phyloP scores from a whole-genome alignment of 108 stramenopile species.

The Cyclotella baltica region DNA sequence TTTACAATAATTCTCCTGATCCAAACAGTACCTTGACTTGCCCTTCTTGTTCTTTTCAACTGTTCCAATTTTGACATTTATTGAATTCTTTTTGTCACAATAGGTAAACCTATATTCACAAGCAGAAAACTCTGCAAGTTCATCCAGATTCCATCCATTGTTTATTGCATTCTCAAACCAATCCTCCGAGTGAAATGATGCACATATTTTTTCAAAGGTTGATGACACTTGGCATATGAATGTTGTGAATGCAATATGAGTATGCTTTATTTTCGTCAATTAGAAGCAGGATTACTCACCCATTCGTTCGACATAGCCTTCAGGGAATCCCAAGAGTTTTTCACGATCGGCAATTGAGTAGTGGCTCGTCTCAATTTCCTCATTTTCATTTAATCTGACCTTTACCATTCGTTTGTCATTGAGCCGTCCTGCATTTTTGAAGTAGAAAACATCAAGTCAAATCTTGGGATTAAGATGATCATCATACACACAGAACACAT shows the following conservation, averaged over 20 bases:
- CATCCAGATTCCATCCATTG: neutral
- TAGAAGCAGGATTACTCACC: neutral
- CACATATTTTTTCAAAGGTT: neutral
- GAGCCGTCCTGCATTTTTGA: neutral
- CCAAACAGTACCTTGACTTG: neutral
- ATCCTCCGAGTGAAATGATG: conserved; percentile 4
- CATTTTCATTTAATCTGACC: neutral
- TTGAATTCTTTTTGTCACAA: neutral
- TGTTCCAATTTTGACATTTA: conserved; percentile 13
- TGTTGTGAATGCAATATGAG: no score
- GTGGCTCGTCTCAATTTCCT: neutral
- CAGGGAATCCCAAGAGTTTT: conserved; percentile 6
- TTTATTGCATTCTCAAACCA: neutral
- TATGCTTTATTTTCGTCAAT: neutral
- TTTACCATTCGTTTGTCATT: conserved; percentile 8
- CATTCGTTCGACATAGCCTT: conserved; percentile 4
- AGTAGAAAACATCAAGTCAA: neutral
- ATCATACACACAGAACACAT: neutral
- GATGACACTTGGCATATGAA: neutral
- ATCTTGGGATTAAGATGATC: neutral
- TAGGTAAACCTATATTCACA: neutral
- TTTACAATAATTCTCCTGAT: conserved; percentile 7
- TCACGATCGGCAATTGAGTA: conserved; percentile 14
- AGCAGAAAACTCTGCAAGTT: neutral
- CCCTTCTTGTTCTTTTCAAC: conserved; percentile 6